Evolutionary conservation across 208 protist species (phyloP).

Genomic region (Entamoeba dispar): DNA sequence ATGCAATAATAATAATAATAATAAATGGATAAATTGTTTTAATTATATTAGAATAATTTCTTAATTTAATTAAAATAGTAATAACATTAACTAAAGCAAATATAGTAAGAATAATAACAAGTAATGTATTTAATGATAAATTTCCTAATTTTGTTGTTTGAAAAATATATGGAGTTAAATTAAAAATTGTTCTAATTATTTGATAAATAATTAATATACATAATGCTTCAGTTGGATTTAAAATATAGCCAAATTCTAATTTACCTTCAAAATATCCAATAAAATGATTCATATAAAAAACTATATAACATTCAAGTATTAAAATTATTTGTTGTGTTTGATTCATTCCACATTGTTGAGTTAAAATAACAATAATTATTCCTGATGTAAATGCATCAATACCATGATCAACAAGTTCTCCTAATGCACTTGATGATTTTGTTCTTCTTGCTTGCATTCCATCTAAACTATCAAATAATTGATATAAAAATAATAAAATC

Average conservation of each 20-base stretch:
- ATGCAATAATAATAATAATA: neutral
- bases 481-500: neutral
- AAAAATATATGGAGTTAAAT: neutral
- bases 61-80: neutral
- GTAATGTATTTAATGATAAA: neutral
- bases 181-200: neutral
- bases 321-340: neutral
- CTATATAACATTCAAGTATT: neutral
- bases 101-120: neutral
- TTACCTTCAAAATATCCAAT: neutral
- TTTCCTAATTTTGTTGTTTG: neutral
- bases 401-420: neutral
- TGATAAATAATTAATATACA: neutral
- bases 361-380: neutral
- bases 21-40: neutral
- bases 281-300: neutral
- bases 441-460: neutral
- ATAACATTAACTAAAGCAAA: neutral
- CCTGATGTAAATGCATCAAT: neutral
- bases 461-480: neutral
- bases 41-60: neutral
- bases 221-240: neutral
- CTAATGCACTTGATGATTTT: neutral
- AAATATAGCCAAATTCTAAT: neutral
- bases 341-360: neutral